Conservation (phyloP, 148 eudicot genomes). For the Mesembryanthemum crystallinum region DNA sequence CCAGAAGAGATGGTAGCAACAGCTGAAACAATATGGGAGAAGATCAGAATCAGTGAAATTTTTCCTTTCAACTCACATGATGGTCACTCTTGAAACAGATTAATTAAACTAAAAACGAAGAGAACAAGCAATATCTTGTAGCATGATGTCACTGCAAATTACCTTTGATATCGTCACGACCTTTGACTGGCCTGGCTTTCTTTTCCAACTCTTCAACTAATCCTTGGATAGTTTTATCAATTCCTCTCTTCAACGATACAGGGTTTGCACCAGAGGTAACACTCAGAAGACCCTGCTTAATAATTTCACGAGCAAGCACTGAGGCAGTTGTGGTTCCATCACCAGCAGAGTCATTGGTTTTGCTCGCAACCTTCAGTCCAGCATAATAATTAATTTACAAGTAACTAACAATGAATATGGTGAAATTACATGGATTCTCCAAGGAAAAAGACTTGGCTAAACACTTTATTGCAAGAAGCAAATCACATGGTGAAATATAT, state of each 20-base stretch:
- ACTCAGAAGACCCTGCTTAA: conserved; percentile 71
- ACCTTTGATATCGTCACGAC: conserved; percentile 94
- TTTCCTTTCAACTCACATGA: background rate
- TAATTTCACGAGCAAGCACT: conserved; percentile 90
- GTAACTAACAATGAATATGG: background rate
- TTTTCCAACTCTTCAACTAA: conserved; percentile 77
- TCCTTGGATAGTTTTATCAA: conserved; percentile 86
- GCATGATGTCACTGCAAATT: conserved; percentile 7
- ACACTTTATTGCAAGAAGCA: background rate
- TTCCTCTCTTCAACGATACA: conserved; percentile 87
- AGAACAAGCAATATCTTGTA: background rate
- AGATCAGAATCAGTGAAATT: background rate
- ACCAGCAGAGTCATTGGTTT: conserved; percentile 97
- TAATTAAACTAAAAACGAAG: background rate
- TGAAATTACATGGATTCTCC: background rate
- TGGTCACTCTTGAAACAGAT: background rate
- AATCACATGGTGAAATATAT: background rate
- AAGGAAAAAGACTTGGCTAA: background rate
- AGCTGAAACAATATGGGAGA: conserved; percentile 40
- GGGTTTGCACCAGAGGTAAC: conserved; percentile 99
- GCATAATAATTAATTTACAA: background rate
- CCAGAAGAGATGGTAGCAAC: conserved; percentile 95
- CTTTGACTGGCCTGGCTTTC: conserved; percentile 86
- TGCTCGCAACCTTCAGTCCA: conserved; percentile 74
- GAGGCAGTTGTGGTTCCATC: conserved; percentile 98